Conservation (phyloP, 345 rosid species). For the Salix dunnii region DNA sequence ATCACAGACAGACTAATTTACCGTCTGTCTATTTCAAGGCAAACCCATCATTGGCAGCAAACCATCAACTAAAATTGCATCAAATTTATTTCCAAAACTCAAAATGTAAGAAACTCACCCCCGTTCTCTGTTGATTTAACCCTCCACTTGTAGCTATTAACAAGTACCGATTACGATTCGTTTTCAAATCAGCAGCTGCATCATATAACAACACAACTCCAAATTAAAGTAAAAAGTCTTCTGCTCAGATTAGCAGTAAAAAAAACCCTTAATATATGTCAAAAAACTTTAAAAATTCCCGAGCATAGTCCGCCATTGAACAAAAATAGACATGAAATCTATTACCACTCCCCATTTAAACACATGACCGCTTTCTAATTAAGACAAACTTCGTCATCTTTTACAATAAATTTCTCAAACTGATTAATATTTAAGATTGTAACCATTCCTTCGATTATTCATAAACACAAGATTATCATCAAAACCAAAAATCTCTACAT, state of each 20-base stretch:
- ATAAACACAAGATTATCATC: neutral
- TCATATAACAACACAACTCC: slow-evolving; percentile 17
- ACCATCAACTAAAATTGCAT: neutral
- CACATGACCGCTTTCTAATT: neutral
- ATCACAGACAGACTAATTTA: slow-evolving; percentile 7
- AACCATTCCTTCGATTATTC: neutral
- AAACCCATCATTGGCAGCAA: neutral
- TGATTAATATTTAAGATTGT: neutral
- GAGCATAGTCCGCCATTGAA: neutral
- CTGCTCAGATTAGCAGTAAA: neutral
- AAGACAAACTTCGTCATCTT: neutral
- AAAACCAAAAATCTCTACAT: neutral
- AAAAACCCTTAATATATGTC: neutral
- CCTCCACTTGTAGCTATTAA: slow-evolving; percentile 93
- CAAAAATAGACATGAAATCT: neutral
- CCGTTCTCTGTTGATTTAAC: slow-evolving; percentile 87
- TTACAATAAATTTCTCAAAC: neutral
- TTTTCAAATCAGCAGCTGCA: slow-evolving; percentile 52
- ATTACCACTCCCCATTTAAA: neutral
- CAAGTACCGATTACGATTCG: slow-evolving; percentile 56
- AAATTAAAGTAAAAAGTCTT: neutral
- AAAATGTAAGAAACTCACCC: slow-evolving; percentile 45
- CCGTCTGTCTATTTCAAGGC: neutral
- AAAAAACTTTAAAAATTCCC: no score
- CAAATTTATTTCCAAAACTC: neutral